Evolutionary conservation across 1,284 basidiomycete species (phyloP), one percentile per base, ranked within the genome.

Genomic region (Moesziomyces sp.): DNA sequence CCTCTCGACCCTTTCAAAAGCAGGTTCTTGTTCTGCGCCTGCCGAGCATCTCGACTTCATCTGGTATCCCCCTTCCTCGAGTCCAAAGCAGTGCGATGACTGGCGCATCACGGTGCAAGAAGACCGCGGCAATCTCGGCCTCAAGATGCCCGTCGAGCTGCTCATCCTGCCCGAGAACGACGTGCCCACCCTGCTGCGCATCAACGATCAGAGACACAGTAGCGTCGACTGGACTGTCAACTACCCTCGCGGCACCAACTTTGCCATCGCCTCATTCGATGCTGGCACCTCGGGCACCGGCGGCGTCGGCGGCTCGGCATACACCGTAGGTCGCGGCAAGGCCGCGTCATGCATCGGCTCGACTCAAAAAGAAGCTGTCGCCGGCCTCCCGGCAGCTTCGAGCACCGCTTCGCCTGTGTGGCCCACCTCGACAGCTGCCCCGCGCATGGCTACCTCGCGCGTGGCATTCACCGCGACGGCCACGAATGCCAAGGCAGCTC

Each of bases 1-100:
- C 3, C 26, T 75, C 18, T 38, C 61, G 18, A 21, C 23, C 2
- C 52, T 74, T 21, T 21, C 42, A n/a, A 54, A 53, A 23, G 53
- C 46, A 5, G 61, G 65, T 6, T 57, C 59, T 3, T 74, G 72
- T 44, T 52, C 72, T 3, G 65, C 67, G 19, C 57, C 66, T 16
- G 42, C 56, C 13, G 73, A 75, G 42, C 52, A 63, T 28, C 64
- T 75, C 23, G 73, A 75, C 51, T 75, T 75, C 44, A 46, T 75
- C 23, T 75, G 68, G 68, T 75, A 53, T 43, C 63, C 61, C 3
- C 58, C 68, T 3, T 34, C 60, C 5, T 52, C 56, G 9, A 21
- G n/a, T 21, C 73, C 73, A 0, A 44, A 45, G 21, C 73, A 75
- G 47, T 75, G 73, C 58, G 48, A 58, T 8, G 60, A 58, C 50